Evolutionary conservation across 2,329 filamentous ascomycete species (phyloP), one percentile per base, ranked within the genome.

Genomic region (Cladosporium sp.): DNA sequence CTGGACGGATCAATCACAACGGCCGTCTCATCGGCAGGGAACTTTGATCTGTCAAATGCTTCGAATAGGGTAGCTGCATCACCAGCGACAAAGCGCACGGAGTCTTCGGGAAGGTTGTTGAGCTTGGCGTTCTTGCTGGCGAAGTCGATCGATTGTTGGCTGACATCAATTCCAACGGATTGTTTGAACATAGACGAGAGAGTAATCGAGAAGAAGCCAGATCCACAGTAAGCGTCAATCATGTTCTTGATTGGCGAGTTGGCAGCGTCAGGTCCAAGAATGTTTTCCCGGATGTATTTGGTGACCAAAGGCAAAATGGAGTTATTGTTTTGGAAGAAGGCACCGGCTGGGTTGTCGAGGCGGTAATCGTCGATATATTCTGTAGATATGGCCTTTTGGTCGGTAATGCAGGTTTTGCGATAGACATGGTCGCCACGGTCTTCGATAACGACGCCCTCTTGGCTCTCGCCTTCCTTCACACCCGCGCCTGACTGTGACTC

Each of bases 321-420:
- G 79, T 97, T 97, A 82, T 99, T 99, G 81, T 99, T 99, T 71
- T 99, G 94, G 83, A 99, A 99, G 78, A 99, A 99, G 53, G 90
- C 86, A 59, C 92, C 92, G 10, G 94, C 94, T 2, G 89, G 90
- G 77, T 96, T 97, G 71, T 87, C 87, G 77, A 99, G 96, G 69
- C 86, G 79, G 77, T 88, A 94, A 72, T 85, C 77, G 69, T 88
- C 90, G 61, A 99, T 83, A 75, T 95, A 97, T 74, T 99, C 94
- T 28, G 89, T 92, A 3, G 89, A 87, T 51, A 82, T 89, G 62
- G 83, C 88, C 64, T 93, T 96, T 71, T 85, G 84, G 75, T 97
- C 86, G 3, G 92, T 96, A 64, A 96, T 84, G 78, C 90, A 97
- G 3, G 86, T 89, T 74, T 97, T 97, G 71, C 88, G 79, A 71